Evolutionary conservation across 2,329 filamentous ascomycete species (phyloP).

Genomic region (Fusarium napiforme): DNA sequence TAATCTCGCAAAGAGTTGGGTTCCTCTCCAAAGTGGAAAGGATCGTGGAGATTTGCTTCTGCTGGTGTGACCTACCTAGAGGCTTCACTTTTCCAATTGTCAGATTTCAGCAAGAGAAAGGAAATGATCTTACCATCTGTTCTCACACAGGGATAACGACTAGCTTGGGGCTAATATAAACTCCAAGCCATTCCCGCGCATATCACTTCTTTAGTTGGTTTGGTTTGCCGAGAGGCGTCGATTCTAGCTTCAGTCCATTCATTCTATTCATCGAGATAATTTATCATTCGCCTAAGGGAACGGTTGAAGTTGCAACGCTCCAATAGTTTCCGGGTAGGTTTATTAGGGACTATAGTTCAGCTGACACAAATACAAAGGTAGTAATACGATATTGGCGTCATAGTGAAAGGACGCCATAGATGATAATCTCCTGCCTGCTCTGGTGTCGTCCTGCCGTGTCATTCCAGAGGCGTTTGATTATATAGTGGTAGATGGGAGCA

Average conservation of each 20-base stretch:
- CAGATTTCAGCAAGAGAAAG: not conserved
- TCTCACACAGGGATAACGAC: not conserved
- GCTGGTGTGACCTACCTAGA: not conserved
- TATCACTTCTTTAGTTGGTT: not conserved
- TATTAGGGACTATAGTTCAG: not conserved
- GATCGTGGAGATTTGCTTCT: not conserved
- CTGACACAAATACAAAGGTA: not conserved
- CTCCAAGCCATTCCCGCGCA: not conserved
- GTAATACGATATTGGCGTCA: not conserved
- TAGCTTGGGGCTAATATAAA: not conserved
- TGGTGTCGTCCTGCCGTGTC: not conserved
- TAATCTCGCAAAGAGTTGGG: not conserved
- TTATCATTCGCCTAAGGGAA: not conserved
- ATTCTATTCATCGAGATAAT: not conserved
- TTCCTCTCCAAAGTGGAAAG: not conserved
- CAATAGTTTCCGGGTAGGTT: not conserved
- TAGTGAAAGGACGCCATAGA: not conserved
- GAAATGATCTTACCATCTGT: not conserved
- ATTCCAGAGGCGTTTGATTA: not conserved
- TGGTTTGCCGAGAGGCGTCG: not conserved
- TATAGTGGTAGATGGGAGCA: not conserved
- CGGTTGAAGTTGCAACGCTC: not conserved
- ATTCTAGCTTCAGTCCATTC: not conserved
- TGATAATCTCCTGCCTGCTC: not conserved
- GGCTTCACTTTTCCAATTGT: not conserved